A percentile compares a stretch with the other conserved stretches of the same genome.
Evolutionary conservation across 331 rosid species (phyloP).

Genomic region (Saraca asoca): DNA sequence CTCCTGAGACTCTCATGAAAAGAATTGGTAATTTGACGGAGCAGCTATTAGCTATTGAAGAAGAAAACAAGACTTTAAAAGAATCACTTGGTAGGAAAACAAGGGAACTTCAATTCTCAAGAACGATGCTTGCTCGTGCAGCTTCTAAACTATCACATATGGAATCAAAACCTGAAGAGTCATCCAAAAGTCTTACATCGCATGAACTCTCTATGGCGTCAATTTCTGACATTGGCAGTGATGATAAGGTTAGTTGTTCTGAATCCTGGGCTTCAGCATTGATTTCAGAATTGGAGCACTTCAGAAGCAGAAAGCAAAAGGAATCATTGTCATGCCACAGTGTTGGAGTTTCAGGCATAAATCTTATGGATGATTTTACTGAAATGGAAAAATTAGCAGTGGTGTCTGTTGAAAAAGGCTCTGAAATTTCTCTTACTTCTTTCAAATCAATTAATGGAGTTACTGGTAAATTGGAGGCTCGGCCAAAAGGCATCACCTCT

Average conservation of each 20-base stretch:
- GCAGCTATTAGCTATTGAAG: constrained; percentile 69
- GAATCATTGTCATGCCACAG: constrained; percentile 42
- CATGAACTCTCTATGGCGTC: constrained; percentile 55
- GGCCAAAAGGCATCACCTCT: constrained; percentile 46
- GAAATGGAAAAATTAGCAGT: constrained; percentile 95
- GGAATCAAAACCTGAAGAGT: constrained; percentile 50
- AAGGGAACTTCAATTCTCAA: constrained; percentile 69
- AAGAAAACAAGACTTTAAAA: constrained; percentile 69
- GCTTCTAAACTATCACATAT: constrained; percentile 58
- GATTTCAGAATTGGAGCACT: constrained; percentile 75
- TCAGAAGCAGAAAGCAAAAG: constrained; percentile 57
- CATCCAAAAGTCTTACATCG: constrained; percentile 42
- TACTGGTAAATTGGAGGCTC: constrained; percentile 60
- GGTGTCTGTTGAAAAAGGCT: constrained; percentile 58
- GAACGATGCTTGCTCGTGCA: constrained; percentile 57
- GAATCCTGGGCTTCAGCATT: constrained; percentile 82
- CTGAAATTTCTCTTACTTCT: constrained; percentile 45
- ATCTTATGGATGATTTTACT: constrained; percentile 85
- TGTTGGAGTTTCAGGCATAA: constrained; percentile 63
- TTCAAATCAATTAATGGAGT: constrained; percentile 42
- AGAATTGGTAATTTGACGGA: constrained; percentile 52
- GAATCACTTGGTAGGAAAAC: constrained; percentile 66
- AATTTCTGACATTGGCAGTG: constrained; percentile 68
- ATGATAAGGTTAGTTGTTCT: constrained; percentile 72
- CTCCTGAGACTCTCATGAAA: constrained; percentile 56